Evolutionary conservation across 805 yeast genomes (phyloP).

Genomic region (Cyberlindnera xylosilytica): DNA sequence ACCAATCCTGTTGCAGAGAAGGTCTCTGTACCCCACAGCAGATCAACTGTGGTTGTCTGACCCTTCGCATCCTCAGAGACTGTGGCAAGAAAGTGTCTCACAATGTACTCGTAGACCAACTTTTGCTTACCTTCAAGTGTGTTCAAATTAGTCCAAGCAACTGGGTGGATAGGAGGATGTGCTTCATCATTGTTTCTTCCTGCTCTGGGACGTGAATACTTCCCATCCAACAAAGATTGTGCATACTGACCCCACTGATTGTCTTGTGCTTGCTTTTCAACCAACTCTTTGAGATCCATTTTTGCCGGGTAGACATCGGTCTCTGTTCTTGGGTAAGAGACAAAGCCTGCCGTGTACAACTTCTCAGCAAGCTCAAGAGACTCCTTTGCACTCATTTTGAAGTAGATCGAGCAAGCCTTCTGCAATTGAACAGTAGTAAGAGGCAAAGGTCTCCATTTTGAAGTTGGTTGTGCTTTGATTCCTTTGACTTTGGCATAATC

Average conservation of each 20-base stretch:
- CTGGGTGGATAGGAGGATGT: conserved; percentile 98
- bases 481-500: conserved; percentile 49
- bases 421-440: conserved; percentile 93
- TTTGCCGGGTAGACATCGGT: conserved; percentile 80
- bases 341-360: conserved; percentile 78
- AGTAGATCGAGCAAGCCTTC: conserved; percentile 71
- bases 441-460: conserved; percentile 83
- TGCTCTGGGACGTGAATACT: conserved; percentile 63
- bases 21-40: conserved; percentile 76
- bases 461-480: conserved; percentile 58
- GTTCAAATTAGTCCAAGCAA: conserved; percentile 40
- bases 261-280: conserved; percentile 57
- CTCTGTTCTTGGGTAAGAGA: conserved; percentile 97
- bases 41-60: conserved; percentile 51
- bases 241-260: conserved; percentile 76
- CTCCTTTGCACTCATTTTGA: conserved; percentile 76
- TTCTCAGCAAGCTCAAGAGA: conserved; percentile 79
- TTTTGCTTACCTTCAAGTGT: conserved; percentile 44
- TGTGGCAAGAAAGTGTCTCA: conserved; percentile 83
- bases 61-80: conserved; percentile 93
- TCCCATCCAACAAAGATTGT: conserved; percentile 34
- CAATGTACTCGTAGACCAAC: conserved; percentile 82
- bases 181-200: conserved; percentile 92
- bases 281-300: conserved; percentile 65
- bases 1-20: conserved; percentile 73